Evolutionary conservation across 441 rosid genomes (phyloP), one percentile per base, ranked within the genome.

Genomic region (Pelargonium citronellum): DNA sequence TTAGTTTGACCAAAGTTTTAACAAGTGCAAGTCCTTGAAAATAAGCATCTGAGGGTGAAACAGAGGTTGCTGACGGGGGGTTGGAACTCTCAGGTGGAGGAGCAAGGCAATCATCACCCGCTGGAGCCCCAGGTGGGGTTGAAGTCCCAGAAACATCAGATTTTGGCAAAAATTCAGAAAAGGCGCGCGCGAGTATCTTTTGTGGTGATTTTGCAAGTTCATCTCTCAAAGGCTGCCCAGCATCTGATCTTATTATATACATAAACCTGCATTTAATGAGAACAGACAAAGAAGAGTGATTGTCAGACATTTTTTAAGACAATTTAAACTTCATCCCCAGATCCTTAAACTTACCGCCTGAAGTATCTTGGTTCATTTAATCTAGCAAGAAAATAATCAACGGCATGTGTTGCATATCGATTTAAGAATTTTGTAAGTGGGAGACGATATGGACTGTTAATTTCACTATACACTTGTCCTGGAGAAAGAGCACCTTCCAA

Each of bases 361-460:
- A 95, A 95, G 83, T 91, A 92, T 78, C 88, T 89, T 67, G 96
- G 98, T 74, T 91, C 96, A 76, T 86, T 91, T 77, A 92, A 77
- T 74, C 92, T 88, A 76, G 91, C 86, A 62, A 95, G 98, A 85
- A 95, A 95, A 84, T 91, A 95, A 80, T 95, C 98, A 82, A 95
- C 97, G 76, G 98, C 94, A 66, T 87, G 88, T n/a, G 89, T 72
- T 20, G 97, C 89, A 87, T 91, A 89, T 83, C 97, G 89, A 78
- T 95, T 95, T 77, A 95, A 83, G 77, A 88, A 95, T 82, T 91
- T 92, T 64, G 99, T 88, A 46, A 95, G 91, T 7, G 99, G 99
- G 74, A 87, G 89, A 17, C 97, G 96, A 78, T 95, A 95, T 68
- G 99, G 99, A 83, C 99, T 92, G 78, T 95, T 95, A 73, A 92